A percentile compares a stretch with the other conserved stretches of the same genome.
Evolutionary conservation across 2,329 filamentous ascomycete species (phyloP).

Genomic region (Didymella glomerata): DNA sequence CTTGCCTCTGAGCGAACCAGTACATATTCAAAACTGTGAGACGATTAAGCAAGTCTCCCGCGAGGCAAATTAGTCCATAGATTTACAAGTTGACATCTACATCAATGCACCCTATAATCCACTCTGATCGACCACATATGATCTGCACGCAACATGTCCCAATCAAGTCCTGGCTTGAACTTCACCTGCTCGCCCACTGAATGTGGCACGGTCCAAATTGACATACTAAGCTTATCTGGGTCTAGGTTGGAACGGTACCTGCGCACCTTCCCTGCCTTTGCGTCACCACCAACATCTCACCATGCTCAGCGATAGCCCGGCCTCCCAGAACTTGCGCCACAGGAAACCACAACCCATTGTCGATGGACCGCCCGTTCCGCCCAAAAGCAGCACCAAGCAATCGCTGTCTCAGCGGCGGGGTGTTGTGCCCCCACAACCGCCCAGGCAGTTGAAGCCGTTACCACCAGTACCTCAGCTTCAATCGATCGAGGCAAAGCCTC

Average conservation of each 20-base stretch:
- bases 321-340: not conserved
- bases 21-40: constrained; percentile 1
- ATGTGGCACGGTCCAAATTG: not conserved
- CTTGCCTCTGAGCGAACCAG: not conserved
- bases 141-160: not conserved
- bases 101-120: not conserved
- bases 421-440: not conserved
- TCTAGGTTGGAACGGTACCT: not conserved
- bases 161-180: not conserved
- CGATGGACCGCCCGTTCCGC: constrained; percentile 10
- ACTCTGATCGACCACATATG: not conserved
- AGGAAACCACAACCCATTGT: not conserved
- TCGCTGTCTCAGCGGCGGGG: constrained; percentile 11
- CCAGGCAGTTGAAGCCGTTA: constrained; percentile 24
- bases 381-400: constrained; percentile 5
- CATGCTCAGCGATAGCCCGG: constrained; percentile 1
- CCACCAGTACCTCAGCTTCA: constrained; percentile 18
- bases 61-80: not conserved
- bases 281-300: not conserved
- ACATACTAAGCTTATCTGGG: not conserved
- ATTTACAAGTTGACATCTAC: not conserved
- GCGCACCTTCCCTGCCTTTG: not conserved
- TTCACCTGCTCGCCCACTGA: not conserved
- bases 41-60: not conserved
- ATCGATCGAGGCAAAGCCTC: constrained; percentile 17